These are phyloP conservation scores for Coniosporium tulheliwenetii DNA, from an alignment of 2,329 filamentous ascomycete genomes.

Conservation along the genomic window DNA sequence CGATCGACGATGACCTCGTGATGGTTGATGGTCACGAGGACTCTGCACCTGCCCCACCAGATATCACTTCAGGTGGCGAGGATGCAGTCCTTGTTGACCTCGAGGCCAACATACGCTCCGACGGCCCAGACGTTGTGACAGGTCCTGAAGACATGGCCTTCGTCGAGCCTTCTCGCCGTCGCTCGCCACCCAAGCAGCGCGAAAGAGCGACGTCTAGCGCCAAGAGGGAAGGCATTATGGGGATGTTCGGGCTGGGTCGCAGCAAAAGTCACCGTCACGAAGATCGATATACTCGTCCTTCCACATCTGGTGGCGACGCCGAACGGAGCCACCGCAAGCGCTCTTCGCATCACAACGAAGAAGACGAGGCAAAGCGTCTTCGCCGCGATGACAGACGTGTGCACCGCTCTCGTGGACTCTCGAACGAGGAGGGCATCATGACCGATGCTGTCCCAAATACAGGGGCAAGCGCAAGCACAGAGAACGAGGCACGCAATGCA, in stretches of 20 bases:
- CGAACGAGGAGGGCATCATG: slow-evolving; percentile 11
- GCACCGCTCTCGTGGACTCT: slow-evolving; percentile 12
- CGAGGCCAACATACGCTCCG: slow-evolving; percentile 15
- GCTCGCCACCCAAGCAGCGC: slow-evolving; percentile 35
- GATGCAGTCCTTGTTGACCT: slow-evolving; percentile 26
- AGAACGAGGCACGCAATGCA: slow-evolving; percentile 16
- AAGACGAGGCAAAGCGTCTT: slow-evolving; percentile 17
- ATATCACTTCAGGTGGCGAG: slow-evolving; percentile 18
- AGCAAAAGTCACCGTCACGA: slow-evolving; percentile 13
- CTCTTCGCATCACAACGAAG: slow-evolving; percentile 12
- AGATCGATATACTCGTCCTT: slow-evolving; percentile 10
- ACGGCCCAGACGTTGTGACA: slow-evolving; percentile 25
- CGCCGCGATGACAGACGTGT: slow-evolving; percentile 20
- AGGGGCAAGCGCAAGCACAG: slow-evolving; percentile 5
- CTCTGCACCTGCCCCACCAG: slow-evolving; percentile 12
- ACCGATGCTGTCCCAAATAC: slow-evolving; percentile 9
- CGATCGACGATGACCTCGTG: slow-evolving; percentile 44
- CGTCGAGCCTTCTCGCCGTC: slow-evolving; percentile 32
- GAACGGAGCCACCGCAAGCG: slow-evolving; percentile 12
- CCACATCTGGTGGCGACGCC: slow-evolving; percentile 2
- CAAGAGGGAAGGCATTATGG: slow-evolving; percentile 45
- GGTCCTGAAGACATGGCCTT: slow-evolving; percentile 36
- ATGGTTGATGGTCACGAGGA: slow-evolving; percentile 35
- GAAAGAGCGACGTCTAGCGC: slow-evolving; percentile 38
- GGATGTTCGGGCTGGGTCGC: slow-evolving; percentile 28